These are phyloP conservation scores for Boletellus deceptivus DNA, from an alignment of 1,284 basidiomycete species.

Conservation along the genomic window DNA sequence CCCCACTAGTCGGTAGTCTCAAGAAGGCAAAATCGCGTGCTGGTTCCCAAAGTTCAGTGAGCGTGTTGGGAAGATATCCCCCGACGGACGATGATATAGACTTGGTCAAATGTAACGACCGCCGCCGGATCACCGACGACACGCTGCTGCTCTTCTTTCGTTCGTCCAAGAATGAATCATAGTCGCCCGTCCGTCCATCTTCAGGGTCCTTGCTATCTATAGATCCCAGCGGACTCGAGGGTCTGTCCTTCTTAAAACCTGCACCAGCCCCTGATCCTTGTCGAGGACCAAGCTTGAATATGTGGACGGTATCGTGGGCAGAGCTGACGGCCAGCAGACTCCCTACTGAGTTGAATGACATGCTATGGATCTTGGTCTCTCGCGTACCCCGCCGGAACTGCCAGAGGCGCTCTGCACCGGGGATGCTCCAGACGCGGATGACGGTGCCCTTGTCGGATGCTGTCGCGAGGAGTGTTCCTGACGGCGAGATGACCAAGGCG, in stretches of 20 bases:
- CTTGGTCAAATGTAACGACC: conserved; percentile 79
- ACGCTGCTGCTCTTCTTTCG: conserved; percentile 58
- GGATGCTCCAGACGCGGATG: conserved; percentile 92
- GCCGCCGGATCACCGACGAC: conserved; percentile 65
- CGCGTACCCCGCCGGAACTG: conserved; percentile 93
- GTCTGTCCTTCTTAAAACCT: conserved; percentile 27
- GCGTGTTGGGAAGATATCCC: conserved; percentile 85
- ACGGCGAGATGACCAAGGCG: conserved; percentile 81
- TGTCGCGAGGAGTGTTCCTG: conserved; percentile 90
- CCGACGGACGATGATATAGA: conserved; percentile 81
- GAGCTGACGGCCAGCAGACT: conserved; percentile 87
- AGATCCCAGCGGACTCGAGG: conserved; percentile 59
- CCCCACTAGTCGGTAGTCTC: conserved; percentile 80
- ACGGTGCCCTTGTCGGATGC: conserved; percentile 96
- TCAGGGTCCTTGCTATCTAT: conserved; percentile 62
- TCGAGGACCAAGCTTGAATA: conserved; percentile 73
- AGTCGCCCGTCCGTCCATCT: conserved; percentile 58
- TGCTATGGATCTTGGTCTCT: conserved; percentile 84
- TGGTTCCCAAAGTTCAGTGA: conserved; percentile 98
- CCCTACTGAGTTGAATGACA: conserved; percentile 88
- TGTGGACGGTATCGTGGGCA: conserved; percentile 96
- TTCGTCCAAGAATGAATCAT: conserved; percentile 73
- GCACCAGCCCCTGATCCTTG: conserved; percentile 20
- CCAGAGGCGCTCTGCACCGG: conserved; percentile 89
- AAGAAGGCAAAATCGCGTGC: conserved; percentile 93